Evolutionary conservation across 768 basidiomycete species (phyloP).

Genomic region (Collybia nuda): DNA sequence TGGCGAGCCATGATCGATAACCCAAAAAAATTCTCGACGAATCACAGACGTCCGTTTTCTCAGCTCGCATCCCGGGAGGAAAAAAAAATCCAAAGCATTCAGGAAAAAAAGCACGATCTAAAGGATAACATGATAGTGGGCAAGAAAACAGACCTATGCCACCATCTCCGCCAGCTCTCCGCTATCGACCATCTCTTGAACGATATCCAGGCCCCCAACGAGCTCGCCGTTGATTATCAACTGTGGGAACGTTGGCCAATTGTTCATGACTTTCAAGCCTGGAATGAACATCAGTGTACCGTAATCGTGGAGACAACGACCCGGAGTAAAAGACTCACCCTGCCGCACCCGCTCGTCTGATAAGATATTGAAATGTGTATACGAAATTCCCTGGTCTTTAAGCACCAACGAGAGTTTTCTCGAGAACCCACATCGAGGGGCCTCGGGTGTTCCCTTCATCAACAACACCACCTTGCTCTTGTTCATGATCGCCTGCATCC

Average conservation of each 20-base stretch:
- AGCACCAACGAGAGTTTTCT: conserved; percentile 70
- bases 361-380: conserved; percentile 82
- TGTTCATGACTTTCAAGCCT: conserved; percentile 76
- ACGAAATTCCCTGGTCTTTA: conserved; percentile 60
- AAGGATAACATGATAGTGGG: no score
- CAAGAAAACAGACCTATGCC: no score
- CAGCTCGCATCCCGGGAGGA: no score
- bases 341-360: conserved; percentile 79
- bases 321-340: conserved; percentile 41
- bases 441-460: conserved; percentile 85
- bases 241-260: conserved; percentile 92
- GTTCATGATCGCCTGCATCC: conserved; percentile 74
- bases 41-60: no score
- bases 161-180: conserved; percentile 66
- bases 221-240: conserved; percentile 88
- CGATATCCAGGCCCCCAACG: conserved; percentile 92
- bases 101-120: no score
- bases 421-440: conserved; percentile 85
- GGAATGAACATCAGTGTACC: not conserved
- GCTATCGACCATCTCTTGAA: conserved; percentile 81
- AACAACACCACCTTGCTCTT: conserved; percentile 79
- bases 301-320: not conserved
- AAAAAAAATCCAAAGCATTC: no score
- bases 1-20: no score
- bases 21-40: no score